A percentile compares a stretch with the other conserved stretches of the same genome.
Evolutionary conservation across 2,329 filamentous ascomycete genomes (phyloP).

Genomic region (Aspergillus udagawae): DNA sequence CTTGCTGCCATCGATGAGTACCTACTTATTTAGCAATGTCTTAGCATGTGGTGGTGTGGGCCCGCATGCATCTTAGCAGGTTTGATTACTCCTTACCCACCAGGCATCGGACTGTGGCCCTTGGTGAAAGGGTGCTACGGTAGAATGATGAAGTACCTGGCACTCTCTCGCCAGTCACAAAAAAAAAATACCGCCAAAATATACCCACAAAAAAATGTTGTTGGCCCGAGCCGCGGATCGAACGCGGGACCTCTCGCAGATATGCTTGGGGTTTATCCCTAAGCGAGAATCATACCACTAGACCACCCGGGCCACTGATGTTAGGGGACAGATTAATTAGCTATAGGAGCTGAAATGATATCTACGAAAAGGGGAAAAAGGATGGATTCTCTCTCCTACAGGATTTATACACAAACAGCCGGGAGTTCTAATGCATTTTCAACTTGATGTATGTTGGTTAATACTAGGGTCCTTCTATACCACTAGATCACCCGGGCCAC

Average conservation of each 20-base stretch:
- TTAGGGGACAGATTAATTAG: no score
- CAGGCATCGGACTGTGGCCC: background rate
- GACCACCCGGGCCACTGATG: slow-evolving; percentile 18
- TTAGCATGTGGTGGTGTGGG: background rate
- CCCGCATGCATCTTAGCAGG: background rate
- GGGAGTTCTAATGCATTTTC: no score
- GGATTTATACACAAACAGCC: no score
- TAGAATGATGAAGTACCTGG: background rate
- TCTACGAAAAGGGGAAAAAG: no score
- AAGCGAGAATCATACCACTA: slow-evolving; percentile 24
- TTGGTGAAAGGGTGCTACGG: background rate
- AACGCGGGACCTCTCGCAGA: slow-evolving; percentile 22
- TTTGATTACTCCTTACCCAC: background rate
- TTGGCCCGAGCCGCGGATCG: slow-evolving; percentile 17
- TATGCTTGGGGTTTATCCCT: slow-evolving; percentile 19
- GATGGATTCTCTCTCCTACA: no score
- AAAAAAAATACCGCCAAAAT: background rate
- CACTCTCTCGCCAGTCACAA: background rate
- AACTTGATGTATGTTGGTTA: no score
- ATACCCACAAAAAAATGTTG: slow-evolving; percentile 6
- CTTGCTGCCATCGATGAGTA: background rate
- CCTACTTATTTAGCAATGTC: background rate
- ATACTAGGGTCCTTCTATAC: no score
- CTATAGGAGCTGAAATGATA: no score
- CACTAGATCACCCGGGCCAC: slow-evolving; percentile 20